Conservation (phyloP, 345 rosid genomes). For the Barbarea vulgaris region DNA sequence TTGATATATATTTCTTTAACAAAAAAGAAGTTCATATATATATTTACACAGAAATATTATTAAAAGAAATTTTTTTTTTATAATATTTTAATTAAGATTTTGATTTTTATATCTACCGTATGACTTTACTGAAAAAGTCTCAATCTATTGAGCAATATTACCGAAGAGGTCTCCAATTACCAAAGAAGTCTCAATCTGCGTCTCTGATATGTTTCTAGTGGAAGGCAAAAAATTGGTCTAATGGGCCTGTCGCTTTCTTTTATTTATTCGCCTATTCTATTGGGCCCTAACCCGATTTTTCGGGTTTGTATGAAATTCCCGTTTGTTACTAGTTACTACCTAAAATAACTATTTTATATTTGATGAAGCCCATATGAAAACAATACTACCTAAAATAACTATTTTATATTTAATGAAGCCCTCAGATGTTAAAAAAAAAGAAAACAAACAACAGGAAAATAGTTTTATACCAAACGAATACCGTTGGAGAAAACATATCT, state of each 20-base stretch:
- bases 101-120: not conserved
- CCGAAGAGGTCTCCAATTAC: too few relatives aligned
- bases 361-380: conserved; percentile 12
- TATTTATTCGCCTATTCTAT: not conserved
- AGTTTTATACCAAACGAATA: conserved; percentile 16
- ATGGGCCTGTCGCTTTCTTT: not conserved
- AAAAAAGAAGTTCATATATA: too few relatives aligned
- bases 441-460: conserved; percentile 9
- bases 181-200: too few relatives aligned
- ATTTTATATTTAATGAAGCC: conserved; percentile 2
- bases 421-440: too few relatives aligned
- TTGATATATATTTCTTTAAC: too few relatives aligned
- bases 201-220: too few relatives aligned
- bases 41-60: too few relatives aligned
- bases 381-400: not conserved
- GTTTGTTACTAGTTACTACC: not conserved
- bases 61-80: too few relatives aligned
- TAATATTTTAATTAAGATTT: not conserved
- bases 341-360: not conserved
- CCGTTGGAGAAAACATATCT: conserved; percentile 33
- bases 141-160: too few relatives aligned
- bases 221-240: not conserved
- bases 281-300: not conserved
- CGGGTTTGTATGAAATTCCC: not conserved
- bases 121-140: too few relatives aligned